Percentiles rank a stretch among this genome's conserved stretches.
These are phyloP conservation scores for Suhomyces bokatorum DNA, from an alignment of 1,139 yeast species.

Conservation along the genomic window DNA sequence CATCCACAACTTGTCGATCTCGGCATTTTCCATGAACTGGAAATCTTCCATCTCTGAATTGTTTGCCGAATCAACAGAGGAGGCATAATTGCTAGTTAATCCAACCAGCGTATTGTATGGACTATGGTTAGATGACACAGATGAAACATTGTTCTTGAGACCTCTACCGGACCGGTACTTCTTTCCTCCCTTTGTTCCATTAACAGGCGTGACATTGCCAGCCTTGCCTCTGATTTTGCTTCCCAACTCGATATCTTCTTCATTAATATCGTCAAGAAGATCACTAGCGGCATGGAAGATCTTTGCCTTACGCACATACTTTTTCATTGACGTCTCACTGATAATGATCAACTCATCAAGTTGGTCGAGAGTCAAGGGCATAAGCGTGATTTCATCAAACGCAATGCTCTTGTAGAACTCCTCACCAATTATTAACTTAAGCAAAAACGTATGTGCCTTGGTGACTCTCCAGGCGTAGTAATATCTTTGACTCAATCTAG, in stretches of 20 bases:
- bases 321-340: conserved; percentile 17
- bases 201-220: conserved; percentile 1
- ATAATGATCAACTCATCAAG: conserved; percentile 12
- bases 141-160: conserved; percentile 1
- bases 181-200: background rate
- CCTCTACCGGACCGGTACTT: background rate
- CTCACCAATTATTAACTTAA: conserved; percentile 24
- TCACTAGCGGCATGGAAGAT: conserved; percentile 13
- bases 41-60: conserved; percentile 15
- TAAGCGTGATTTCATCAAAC: conserved; percentile 10
- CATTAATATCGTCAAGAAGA: conserved; percentile 15
- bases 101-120: conserved; percentile 3
- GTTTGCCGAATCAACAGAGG: conserved; percentile 13
- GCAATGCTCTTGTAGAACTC: conserved; percentile 32
- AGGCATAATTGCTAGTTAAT: conserved; percentile 4
- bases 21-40: conserved; percentile 31
- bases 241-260: conserved; percentile 13
- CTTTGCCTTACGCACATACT: conserved; percentile 16
- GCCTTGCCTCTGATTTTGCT: conserved; percentile 1
- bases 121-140: conserved; percentile 4
- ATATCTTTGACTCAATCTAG: conserved; percentile 37
- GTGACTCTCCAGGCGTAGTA: conserved; percentile 48
- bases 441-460: conserved; percentile 35
- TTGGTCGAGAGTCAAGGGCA: conserved; percentile 7
- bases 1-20: conserved; percentile 43